These are phyloP conservation scores for Pythium dissimile DNA, from an alignment of 352 stramenopile species.

Conservation along the genomic window DNA sequence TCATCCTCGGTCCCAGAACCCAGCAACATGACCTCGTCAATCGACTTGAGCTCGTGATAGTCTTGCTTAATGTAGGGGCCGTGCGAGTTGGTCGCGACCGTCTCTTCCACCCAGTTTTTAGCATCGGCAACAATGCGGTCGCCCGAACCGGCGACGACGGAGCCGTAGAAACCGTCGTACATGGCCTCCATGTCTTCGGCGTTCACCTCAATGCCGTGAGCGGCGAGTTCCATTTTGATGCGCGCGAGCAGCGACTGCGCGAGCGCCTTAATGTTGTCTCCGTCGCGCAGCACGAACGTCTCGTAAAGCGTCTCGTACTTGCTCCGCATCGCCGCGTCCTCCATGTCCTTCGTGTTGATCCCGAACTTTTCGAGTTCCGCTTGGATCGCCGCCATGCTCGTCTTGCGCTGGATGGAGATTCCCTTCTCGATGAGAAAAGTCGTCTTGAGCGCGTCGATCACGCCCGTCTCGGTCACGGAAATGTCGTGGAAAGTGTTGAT, in stretches of 20 bases:
- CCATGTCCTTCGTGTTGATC: constrained; percentile 18
- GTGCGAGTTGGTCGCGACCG: constrained; percentile 32
- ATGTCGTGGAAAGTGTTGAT: constrained; percentile 59
- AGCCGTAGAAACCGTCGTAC: constrained; percentile 63
- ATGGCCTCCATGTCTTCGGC: constrained; percentile 51
- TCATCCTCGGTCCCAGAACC: constrained; percentile 45
- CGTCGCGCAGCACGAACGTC: constrained; percentile 62
- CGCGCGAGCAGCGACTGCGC: constrained; percentile 52
- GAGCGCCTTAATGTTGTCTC: constrained; percentile 58
- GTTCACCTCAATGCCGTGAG: constrained; percentile 54
- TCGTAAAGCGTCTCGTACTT: constrained; percentile 63
- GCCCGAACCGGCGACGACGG: constrained; percentile 46
- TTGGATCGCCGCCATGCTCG: constrained; percentile 29
- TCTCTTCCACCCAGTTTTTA: constrained; percentile 60
- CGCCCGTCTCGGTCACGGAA: constrained; percentile 34
- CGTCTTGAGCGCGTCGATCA: constrained; percentile 56
- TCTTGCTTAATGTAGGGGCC: constrained; percentile 61
- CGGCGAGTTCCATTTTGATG: constrained; percentile 62
- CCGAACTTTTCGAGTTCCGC: constrained; percentile 62
- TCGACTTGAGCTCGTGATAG: constrained; percentile 51
- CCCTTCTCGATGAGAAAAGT: constrained; percentile 69
- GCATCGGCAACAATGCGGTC: constrained; percentile 63
- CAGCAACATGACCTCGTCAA: constrained; percentile 49
- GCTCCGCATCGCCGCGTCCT: constrained; percentile 21
- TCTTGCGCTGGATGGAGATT: constrained; percentile 60